Evolutionary conservation across 2,329 filamentous ascomycete genomes (phyloP), one percentile per base, ranked within the genome.

Genomic region (Clonostachys sp.): DNA sequence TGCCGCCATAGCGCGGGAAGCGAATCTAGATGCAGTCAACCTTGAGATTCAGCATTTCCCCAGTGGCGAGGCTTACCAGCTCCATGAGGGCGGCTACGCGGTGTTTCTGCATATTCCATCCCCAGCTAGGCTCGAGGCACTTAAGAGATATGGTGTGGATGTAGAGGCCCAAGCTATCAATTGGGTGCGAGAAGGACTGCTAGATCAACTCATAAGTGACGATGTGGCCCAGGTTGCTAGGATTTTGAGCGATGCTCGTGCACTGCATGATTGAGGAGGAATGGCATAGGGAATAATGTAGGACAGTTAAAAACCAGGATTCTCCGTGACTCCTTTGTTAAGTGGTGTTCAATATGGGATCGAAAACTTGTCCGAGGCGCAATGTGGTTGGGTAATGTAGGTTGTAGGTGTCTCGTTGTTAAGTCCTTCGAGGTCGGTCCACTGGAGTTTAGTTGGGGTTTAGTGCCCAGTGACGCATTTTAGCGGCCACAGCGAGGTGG

Each of bases 21-120:
- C 47, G n/a, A 46, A 34, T 18, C 40, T 49, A n/a, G 47, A 49
- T 18, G 47, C 47, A 16, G 33, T 46, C 16, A 49, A 49, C 18
- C 30, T 49, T 12, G 47, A 49, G 45, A 49, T 49, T 34, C 45
- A 46, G 34, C 47, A 49, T 46, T 49, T 49, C 39, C 44, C 47
- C 5, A 49, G 47, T 24, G 47, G 47, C 10, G 47, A 49, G 40
- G 47, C 45, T 40, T 34, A 30, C 18, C 44, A 46, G 36, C 47
- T 49, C 18, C 47, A 46, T 12, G 34, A 43, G 14, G 40, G 33
- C 8, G 47, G 47, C 16, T 46, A 44, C n/a, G 47, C 44, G 9
- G 47, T 49, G 18, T 49, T 49, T 30, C n/a, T 49, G 17, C 44
- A 46, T 8, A 17, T 39, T 17, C 36, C 36, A 4, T 14, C 36